Conservation (phyloP, 2,329 filamentous ascomycete genomes). For the Ceratocystis colombiana region DNA sequence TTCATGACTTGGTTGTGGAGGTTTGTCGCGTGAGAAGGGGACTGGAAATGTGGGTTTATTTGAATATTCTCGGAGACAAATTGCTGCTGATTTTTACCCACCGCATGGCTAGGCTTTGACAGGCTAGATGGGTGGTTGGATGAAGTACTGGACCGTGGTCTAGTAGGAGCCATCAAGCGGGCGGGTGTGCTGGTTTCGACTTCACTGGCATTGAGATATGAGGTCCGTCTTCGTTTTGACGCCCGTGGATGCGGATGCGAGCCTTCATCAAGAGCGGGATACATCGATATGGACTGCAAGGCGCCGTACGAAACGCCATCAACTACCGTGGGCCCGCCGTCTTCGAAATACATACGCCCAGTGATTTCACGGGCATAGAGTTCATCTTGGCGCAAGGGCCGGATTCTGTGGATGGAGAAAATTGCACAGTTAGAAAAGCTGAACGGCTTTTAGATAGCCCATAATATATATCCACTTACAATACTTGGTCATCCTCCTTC, state of each 20-base stretch:
- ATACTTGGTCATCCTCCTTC: constrained; percentile 72
- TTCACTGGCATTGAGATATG: constrained; percentile 20
- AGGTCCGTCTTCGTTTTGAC: constrained; percentile 9
- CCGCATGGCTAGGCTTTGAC: neutral
- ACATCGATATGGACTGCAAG: neutral
- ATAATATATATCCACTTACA: constrained; percentile 43
- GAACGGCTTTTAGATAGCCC: constrained; percentile 6
- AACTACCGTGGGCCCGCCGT: constrained; percentile 67
- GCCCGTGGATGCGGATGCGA: neutral
- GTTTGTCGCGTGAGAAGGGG: neutral
- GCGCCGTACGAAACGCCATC: constrained; percentile 38
- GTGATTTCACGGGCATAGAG: constrained; percentile 56
- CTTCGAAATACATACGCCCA: constrained; percentile 71
- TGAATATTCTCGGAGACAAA: neutral
- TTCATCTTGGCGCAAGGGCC: constrained; percentile 65
- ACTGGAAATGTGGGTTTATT: neutral
- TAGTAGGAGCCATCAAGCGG: neutral
- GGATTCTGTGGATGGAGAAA: constrained; percentile 47
- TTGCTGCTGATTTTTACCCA: neutral
- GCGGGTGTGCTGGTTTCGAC: constrained; percentile 23
- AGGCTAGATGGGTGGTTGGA: neutral
- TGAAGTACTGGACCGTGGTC: constrained; percentile 8
- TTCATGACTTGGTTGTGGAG: neutral
- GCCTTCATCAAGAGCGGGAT: neutral
- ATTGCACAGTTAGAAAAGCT: constrained; percentile 24